Evolutionary conservation across 2,329 filamentous ascomycete genomes (phyloP).

Genomic region (Calonectria henricotiae): DNA sequence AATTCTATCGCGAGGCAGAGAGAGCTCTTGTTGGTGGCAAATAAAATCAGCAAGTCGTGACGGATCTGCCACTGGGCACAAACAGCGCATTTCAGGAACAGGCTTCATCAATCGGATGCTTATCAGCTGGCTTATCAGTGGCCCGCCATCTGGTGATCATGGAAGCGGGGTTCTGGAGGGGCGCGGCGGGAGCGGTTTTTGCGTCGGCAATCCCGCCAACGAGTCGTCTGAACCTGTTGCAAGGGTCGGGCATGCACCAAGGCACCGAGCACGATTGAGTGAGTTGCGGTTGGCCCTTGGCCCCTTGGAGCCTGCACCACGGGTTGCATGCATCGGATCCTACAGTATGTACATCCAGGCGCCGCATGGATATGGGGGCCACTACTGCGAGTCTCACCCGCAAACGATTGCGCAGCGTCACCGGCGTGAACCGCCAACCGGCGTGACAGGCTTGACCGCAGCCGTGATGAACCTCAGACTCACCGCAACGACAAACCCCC

Average conservation of each 20-base stretch:
- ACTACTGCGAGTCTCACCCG: neutral
- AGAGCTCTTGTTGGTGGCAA: neutral
- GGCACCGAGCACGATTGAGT: neutral
- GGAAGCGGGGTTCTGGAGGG: slow-evolving; percentile 19
- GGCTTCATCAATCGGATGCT: too few species aligned
- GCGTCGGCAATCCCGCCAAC: slow-evolving; percentile 39
- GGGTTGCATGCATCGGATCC: slow-evolving; percentile 22
- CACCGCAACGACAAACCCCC: neutral
- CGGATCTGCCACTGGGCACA: neutral
- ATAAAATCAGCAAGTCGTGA: too few species aligned
- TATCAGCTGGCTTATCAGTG: slow-evolving; percentile 2
- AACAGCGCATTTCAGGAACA: neutral
- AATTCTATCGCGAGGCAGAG: neutral
- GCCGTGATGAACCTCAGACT: neutral
- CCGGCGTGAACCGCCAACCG: neutral
- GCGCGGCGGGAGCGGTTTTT: slow-evolving; percentile 29
- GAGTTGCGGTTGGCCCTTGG: slow-evolving; percentile 17
- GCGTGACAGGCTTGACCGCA: neutral
- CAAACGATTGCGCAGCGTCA: slow-evolving; percentile 16
- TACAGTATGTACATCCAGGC: neutral
- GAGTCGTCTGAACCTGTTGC: neutral
- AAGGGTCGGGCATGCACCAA: neutral
- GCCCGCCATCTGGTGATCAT: slow-evolving; percentile 16
- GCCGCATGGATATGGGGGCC: neutral
- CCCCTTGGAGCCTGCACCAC: neutral